phyloP scores from a whole-genome alignment of 306 rosid species.

The Medicago truncatula region MtrunA17r5.0-ANR NC_053049.1:15331501-15332000 shows the following conservation, averaged over 20 bases:
- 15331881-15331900: not conserved
- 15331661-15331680: constrained; percentile 73
- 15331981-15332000: too few relatives aligned
- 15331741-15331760: not conserved
- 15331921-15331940: constrained; percentile 27
- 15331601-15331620: not conserved
- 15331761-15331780: constrained; percentile 17
- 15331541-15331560: not conserved
- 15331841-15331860: not conserved
- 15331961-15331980: too few relatives aligned
- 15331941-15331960: too few relatives aligned
- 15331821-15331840: not conserved
- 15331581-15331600: not conserved
- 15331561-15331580: constrained; percentile 26
- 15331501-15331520: not conserved
- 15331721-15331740: constrained; percentile 3
- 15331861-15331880: constrained; percentile 13
- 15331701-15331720: not conserved
- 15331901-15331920: not conserved
- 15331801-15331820: constrained; percentile 6
- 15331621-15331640: constrained; percentile 34
- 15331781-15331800: constrained; percentile 20
- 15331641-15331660: constrained; percentile 98
- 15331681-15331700: constrained; percentile 15
- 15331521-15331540: not conserved